Base-by-base conservation (phyloP, 163 green algal genomes). In the Scenedesmus sp. region DNA sequence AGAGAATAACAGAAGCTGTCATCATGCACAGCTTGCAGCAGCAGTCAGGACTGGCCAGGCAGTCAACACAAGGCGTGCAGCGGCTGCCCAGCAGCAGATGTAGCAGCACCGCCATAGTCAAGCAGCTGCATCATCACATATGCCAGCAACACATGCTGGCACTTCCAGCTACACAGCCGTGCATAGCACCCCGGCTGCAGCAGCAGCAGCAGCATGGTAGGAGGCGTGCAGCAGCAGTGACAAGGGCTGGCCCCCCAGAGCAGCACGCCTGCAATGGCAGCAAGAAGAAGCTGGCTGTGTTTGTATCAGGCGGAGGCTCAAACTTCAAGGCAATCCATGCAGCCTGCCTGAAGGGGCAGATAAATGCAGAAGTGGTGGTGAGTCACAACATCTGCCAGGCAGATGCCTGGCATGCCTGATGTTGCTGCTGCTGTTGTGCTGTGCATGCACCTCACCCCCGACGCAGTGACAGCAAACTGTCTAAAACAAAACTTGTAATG, bases 311-410 rank as follows among this genome's bases (percentile, higher is more conserved):
- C 16, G 98, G 98, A 46, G 98, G 98, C 20, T 99, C 96, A 62
- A 99, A 99, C 92, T 98, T 99, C 86, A 96, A 96, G 62, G 97
- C 98, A 20, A 98, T 99, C n/a, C 97, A 99, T 76, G 93, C 93
- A 46, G 96, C 97, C n/a, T 97, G 96, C 81, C 83, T 95, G 7
- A 93, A 96, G 15, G 98, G 98, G 4, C 82, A 76, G 16, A 98
- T 99, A 34, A 95, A 97, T 64, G 98, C 92, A 10, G 92, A 97
- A 15, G 94, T 99, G 10, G 94, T 93, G 59, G 96, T 98, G 74
- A 90, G 82, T 64, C 87, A 90, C 10, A 52, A 81, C 23, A 10
- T 57, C 59, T 88, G 4, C 3, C 9, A 57, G 13, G 60, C 57
- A 88, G 56, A 0, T 46, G 34, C 34, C 34, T 46, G 34, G 0